phyloP scores from a whole-genome alignment of 148 eudicot species.

The Camellia japonica region DNA sequence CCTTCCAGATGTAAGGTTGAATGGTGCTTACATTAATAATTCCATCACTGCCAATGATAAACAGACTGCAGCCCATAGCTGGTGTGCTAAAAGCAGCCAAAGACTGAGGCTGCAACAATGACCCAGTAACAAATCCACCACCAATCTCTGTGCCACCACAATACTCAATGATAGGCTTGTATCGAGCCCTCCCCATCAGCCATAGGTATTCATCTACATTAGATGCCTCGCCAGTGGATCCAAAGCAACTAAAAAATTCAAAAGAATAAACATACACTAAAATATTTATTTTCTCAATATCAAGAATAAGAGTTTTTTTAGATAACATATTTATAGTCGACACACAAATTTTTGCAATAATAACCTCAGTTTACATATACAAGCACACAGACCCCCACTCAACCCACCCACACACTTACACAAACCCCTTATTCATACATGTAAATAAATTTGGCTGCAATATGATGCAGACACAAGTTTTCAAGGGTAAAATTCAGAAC shows the following conservation, averaged over 20 bases:
- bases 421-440: not conserved
- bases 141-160: constrained; percentile 99
- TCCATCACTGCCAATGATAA: constrained; percentile 71
- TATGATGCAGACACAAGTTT: not conserved
- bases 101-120: constrained; percentile 79
- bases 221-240: constrained; percentile 98
- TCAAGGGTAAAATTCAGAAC: not conserved
- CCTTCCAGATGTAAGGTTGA: constrained; percentile 10
- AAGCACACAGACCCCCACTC: no score
- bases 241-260: constrained; percentile 60
- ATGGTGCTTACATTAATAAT: constrained; percentile 63
- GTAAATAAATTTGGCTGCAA: not conserved
- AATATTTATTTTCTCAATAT: no score
- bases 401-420: no score
- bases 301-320: no score
- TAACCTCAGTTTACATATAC: not conserved
- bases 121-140: constrained; percentile 84
- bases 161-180: constrained; percentile 89
- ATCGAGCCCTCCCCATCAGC: constrained; percentile 91
- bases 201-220: constrained; percentile 89
- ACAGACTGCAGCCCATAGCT: constrained; percentile 78
- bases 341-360: no score
- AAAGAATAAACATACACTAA: not conserved
- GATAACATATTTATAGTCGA: no score
- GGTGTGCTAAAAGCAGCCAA: constrained; percentile 94